Percentiles rank a stretch among this genome's conserved stretches.
Evolutionary conservation across 2,329 filamentous ascomycete genomes (phyloP).

Genomic region (Fusarium subglutinans): DNA sequence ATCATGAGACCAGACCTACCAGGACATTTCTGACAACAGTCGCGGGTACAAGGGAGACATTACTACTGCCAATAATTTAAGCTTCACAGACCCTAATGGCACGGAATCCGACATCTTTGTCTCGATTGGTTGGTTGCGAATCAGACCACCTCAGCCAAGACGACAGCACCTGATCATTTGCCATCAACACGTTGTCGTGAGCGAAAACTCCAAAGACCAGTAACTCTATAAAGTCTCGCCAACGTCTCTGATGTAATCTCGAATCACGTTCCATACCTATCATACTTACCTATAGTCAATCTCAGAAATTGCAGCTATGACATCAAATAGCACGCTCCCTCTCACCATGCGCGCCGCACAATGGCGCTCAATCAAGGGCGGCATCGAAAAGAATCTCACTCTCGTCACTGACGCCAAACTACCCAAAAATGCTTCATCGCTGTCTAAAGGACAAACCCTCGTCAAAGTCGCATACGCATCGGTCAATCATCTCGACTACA

Average conservation of each 20-base stretch:
- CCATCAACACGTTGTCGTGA: background rate
- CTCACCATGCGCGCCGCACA: slow-evolving; percentile 28
- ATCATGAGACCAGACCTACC: background rate
- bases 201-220: background rate
- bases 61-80: background rate
- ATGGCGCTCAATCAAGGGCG: slow-evolving; percentile 26
- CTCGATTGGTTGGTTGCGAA: background rate
- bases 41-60: background rate
- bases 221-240: background rate
- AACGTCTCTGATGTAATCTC: too few species aligned
- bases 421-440: background rate
- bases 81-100: background rate
- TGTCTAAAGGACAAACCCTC: slow-evolving; percentile 9
- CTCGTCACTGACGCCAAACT: slow-evolving; percentile 1
- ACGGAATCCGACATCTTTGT: background rate
- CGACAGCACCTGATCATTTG: slow-evolving; percentile 4
- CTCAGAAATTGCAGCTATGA: background rate
- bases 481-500: slow-evolving; percentile 36
- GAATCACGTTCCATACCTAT: too few species aligned
- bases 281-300: background rate
- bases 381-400: slow-evolving; percentile 30
- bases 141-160: background rate
- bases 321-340: slow-evolving; percentile 8
- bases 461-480: slow-evolving; percentile 33
- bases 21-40: background rate